Conservation (phyloP, 257 asterid genomes). For the Solanum virginianum region DNA sequence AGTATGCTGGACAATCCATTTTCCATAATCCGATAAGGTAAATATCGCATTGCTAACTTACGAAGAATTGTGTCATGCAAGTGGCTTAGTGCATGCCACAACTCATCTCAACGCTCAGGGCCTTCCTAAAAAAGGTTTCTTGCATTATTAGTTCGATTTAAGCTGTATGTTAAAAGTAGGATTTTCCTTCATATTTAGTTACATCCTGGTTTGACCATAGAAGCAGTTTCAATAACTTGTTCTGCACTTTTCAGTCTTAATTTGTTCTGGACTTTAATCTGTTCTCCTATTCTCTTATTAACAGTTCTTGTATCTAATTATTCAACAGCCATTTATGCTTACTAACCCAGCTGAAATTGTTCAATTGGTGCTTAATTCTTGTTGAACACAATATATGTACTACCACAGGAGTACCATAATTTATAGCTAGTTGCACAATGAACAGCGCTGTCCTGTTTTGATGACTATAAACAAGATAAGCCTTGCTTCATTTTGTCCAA, state of each 20-base stretch:
- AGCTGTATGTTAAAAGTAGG: neutral
- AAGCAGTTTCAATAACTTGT: neutral
- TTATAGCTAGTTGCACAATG: neutral
- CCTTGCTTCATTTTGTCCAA: neutral
- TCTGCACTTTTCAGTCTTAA: neutral
- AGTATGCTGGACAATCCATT: neutral
- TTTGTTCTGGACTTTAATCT: neutral
- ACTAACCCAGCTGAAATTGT: neutral
- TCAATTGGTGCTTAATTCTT: neutral
- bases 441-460: neutral
- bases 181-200: neutral
- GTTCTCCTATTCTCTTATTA: neutral
- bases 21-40: neutral
- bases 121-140: neutral
- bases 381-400: neutral
- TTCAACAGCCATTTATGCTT: neutral
- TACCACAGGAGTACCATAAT: neutral
- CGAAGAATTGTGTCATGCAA: neutral
- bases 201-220: neutral
- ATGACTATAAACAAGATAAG: neutral
- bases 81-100: neutral
- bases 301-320: neutral
- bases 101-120: neutral
- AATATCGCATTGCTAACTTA: neutral
- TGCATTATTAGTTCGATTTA: neutral